Conservation (phyloP, 1,284 basidiomycete species). For the Melanopsichium pennsylvanicum region DNA sequence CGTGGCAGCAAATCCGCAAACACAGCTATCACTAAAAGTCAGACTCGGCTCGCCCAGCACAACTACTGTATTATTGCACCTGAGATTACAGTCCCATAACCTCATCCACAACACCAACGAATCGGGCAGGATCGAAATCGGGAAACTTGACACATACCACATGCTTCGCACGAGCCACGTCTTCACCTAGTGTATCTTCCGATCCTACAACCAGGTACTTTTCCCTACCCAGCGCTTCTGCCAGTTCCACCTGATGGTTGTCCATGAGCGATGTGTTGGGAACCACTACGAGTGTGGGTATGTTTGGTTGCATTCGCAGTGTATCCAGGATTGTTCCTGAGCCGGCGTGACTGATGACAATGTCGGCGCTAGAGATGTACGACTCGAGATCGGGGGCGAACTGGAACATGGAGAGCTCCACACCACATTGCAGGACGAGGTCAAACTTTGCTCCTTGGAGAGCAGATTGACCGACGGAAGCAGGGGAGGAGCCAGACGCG, state of each 20-base stretch:
- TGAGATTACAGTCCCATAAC: slow-evolving; percentile 16
- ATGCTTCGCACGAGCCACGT: slow-evolving; percentile 21
- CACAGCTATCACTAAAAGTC: not conserved
- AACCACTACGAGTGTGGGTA: slow-evolving; percentile 81
- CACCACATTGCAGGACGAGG: slow-evolving; percentile 14
- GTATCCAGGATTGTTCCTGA: slow-evolving; percentile 93
- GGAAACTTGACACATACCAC: slow-evolving; percentile 10
- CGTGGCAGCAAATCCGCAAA: not conserved
- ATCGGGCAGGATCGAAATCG: slow-evolving; percentile 41
- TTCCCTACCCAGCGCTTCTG: slow-evolving; percentile 71
- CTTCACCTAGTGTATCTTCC: slow-evolving; percentile 24
- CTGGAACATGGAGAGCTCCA: slow-evolving; percentile 42
- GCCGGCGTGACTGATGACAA: slow-evolving; percentile 92
- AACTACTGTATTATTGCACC: not conserved
- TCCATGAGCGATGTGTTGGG: slow-evolving; percentile 88
- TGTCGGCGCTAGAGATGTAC: slow-evolving; percentile 73
- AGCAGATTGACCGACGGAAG: too few relatives aligned
- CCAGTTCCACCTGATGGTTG: slow-evolving; percentile 91
- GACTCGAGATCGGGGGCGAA: slow-evolving; percentile 41
- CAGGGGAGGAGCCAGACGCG: not conserved
- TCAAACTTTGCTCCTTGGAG: slow-evolving; percentile 22
- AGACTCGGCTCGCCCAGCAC: too few relatives aligned
- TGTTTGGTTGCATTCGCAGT: slow-evolving; percentile 70
- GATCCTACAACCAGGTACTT: slow-evolving; percentile 21
- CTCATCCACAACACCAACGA: slow-evolving; percentile 27